Percentiles rank a stretch among this genome's conserved stretches.
phyloP scores from a whole-genome alignment of 495 filamentous ascomycete species.

The Articulospora tetracladia region DNA sequence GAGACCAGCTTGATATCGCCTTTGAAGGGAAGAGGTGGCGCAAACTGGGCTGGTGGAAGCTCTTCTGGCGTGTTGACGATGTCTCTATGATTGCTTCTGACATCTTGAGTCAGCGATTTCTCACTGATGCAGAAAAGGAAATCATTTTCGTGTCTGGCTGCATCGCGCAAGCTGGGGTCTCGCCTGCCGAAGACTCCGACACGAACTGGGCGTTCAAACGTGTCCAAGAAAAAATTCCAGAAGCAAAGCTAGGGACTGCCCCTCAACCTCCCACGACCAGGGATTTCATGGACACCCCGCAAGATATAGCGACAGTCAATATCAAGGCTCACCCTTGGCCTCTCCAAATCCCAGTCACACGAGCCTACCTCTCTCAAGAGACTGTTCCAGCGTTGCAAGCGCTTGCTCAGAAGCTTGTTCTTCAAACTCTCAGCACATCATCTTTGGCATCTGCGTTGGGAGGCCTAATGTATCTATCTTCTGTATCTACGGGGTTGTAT shows the following conservation, averaged over 20 bases:
- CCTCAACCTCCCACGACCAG: constrained; percentile 8
- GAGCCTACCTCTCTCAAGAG: constrained; percentile 53
- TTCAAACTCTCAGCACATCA: constrained; percentile 70
- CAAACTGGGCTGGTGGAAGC: constrained; percentile 85
- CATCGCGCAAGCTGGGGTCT: constrained; percentile 61
- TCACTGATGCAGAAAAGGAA: constrained; percentile 68
- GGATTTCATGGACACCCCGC: constrained; percentile 31
- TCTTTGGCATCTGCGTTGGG: constrained; percentile 60
- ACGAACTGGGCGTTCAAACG: constrained; percentile 21
- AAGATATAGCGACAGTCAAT: constrained; percentile 18
- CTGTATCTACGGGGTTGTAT: constrained; percentile 51
- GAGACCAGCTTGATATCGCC: constrained; percentile 67
- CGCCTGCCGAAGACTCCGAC: neutral
- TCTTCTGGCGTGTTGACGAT: constrained; percentile 92
- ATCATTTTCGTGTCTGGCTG: constrained; percentile 79
- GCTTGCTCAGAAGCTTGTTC: constrained; percentile 70
- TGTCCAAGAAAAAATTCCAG: neutral
- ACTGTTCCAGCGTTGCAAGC: constrained; percentile 76
- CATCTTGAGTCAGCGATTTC: constrained; percentile 68
- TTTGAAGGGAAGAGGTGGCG: constrained; percentile 69
- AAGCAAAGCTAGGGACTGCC: neutral
- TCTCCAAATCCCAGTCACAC: constrained; percentile 49
- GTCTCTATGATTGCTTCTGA: constrained; percentile 76
- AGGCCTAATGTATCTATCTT: constrained; percentile 25
- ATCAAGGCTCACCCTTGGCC: constrained; percentile 28